Evolutionary conservation across 2,329 filamentous ascomycete genomes (phyloP), one percentile per base, ranked within the genome.

Genomic region (Fusarium sp.): DNA sequence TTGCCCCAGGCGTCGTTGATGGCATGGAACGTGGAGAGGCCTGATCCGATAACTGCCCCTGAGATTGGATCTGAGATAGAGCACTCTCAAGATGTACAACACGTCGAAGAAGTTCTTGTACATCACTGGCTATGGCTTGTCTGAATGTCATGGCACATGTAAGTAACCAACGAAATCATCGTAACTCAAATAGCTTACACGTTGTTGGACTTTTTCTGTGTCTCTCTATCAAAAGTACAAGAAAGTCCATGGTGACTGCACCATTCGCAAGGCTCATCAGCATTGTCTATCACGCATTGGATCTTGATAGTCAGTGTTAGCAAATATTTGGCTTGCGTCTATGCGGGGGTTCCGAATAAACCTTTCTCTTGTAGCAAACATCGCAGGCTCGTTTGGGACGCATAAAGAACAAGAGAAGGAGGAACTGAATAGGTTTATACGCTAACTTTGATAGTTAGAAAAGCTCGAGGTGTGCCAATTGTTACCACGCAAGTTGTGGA

Each of bases 141-240:
- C 52, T 57, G 18, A 16, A 30, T n/a, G 18, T 52, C 25, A 52
- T 32, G 25, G 9, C 16, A 13, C 16, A 30, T 18, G 11, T 52
- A 6, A 52, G 48, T 30, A 30, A 30, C 18, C 10, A 16, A n/a
- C 18, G 6, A 32, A n/a, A 25, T 5, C 30, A 7, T 30, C 9
- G 25, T 6, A 30, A 52, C 14, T n/a, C 25, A 30, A 30, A 45
- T 30, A 6, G 25, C 52, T 57, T 34, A 57, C 52, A 37, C 20
- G 23, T 57, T 57, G 32, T 37, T 57, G 25, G 25, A 14, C 41
- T 43, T 37, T 18, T 63, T 68, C 9, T 58, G 61, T 23, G 35
- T 60, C 48, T 64, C 63, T n/a, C 71, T 57, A 6, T 66, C 59
- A 50, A 72, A 74, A 18, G 72, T 74, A n/a, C 72, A 74, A 20